Evolutionary conservation across 371 early-diverging fungal genomes (phyloP).

Genomic region (Apophysomyces trapeziformis): DNA sequence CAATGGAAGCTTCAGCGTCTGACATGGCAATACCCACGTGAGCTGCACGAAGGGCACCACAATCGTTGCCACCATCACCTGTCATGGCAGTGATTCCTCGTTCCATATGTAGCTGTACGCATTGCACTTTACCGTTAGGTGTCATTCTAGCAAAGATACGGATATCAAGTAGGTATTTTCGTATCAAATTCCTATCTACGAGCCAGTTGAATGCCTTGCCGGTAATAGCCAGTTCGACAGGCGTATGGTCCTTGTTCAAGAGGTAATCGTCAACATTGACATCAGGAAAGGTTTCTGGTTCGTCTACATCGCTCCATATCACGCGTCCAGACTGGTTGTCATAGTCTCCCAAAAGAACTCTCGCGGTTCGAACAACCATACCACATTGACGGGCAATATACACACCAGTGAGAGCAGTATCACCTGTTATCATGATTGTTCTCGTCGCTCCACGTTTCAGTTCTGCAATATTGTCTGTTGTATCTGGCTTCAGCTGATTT

Average conservation of each 20-base stretch:
- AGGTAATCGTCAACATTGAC: constrained; percentile 26
- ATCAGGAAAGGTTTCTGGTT: constrained; percentile 25
- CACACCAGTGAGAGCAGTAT: constrained; percentile 82
- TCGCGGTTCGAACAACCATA: constrained; percentile 47
- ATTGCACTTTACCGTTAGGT: constrained; percentile 65
- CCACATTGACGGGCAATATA: constrained; percentile 76
- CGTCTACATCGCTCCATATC: constrained; percentile 50
- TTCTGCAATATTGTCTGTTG: constrained; percentile 62
- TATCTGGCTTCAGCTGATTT: constrained; percentile 80
- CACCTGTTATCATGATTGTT: constrained; percentile 89
- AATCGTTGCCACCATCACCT: constrained; percentile 95
- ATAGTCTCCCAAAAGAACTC: constrained; percentile 48
- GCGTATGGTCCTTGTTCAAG: constrained; percentile 21
- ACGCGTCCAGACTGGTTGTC: constrained; percentile 23
- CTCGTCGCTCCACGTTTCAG: constrained; percentile 72
- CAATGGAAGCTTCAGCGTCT: constrained; percentile 79
- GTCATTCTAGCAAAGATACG: constrained; percentile 76
- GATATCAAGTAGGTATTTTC: constrained; percentile 43
- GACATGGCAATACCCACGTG: constrained; percentile 87
- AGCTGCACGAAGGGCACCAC: constrained; percentile 83
- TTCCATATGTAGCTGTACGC: constrained; percentile 71
- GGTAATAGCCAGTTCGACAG: constrained; percentile 63
- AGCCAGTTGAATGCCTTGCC: constrained; percentile 62
- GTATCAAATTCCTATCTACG: constrained; percentile 31
- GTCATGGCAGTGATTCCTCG: constrained; percentile 76